Base-by-base conservation (phyloP, 164 flowering plant species). In the Chimonanthus salicifolius region DNA sequence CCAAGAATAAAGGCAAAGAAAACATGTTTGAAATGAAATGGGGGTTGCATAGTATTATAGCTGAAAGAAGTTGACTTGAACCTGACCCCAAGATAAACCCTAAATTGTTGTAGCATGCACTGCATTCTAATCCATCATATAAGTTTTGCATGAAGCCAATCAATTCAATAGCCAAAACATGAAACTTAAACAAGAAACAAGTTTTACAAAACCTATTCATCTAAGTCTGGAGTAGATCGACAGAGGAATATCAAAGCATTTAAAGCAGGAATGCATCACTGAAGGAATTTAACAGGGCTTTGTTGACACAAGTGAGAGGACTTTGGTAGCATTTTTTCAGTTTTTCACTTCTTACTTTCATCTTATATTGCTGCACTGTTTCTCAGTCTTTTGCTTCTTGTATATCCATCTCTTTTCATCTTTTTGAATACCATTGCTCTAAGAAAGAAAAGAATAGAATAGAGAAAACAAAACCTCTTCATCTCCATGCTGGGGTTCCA, bases 401-500 rank as follows among this genome's bases (percentile, higher is more conserved):
- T 33, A 33, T 33, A 33, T 33, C 33, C 33, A 1, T 33, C 33
- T 33, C 33, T 33, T 33, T 33, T 33, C 33, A 33, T 33, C 33
- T 33, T 33, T 33, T 33, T 33, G 33, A 33, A 33, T 33, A 33
- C 33, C 33, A 33, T 33, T 33, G 33, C 21, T 33, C 33, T 33
- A 20, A 20, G 33, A 33, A 33, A 33, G 33, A 33, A 33, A 33
- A 33, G 1, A 33, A 33, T 33, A 33, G 33, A 33, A 33, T 33
- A 33, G 33, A 68, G 54, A 49, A 9, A 71, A 44, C 72, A 76
- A 77, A 50, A 95, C 99, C 99, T 95, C 96, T 80, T 92, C 90
- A 84, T 95, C 99, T 64, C 99, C 99, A 81, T 79, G 91, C 72
- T 95, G 99, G 47, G 93, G 90, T 84, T 92, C 99, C 82, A 95